Base-by-base conservation (phyloP, 345 rosid genomes). In the Salix arbutifolia region DNA sequence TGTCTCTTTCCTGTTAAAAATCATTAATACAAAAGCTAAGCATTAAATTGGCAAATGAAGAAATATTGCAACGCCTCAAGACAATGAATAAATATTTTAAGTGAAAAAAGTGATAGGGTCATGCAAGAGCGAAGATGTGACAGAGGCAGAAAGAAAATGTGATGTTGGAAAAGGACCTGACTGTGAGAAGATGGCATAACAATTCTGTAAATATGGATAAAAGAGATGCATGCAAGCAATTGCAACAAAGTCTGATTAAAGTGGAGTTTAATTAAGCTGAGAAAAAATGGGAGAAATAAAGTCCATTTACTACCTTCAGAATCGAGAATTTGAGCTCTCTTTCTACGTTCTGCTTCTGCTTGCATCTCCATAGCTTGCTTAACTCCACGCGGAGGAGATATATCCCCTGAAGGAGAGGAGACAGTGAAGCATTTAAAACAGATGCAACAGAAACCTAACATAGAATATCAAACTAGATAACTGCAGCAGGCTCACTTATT, bases 281-380 rank as follows among this genome's bases (percentile, higher is more conserved):
- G 33, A 8, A 12, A 71, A 65, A 77, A 13, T 18, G 48, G 23
- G 67, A 46, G 21, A 6, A 52, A 0, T 21, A 50, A 69, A 42
- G 28, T n/a, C 48, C 37, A 52, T 19, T 33, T 71, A 71, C 46
- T 69, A 87, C 88, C 90, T 91, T 94, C 98, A 73, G 99, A 92
- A 72, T 96, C 94, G 58, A 94, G 93, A 82, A 96, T 85, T 85
- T 89, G 97, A 76, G 98, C 97, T 85, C 98, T 88, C 86, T 84
- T 92, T 82, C 85, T 96, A 78, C 96, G 97, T 75, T 96, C 98
- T 69, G 98, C 99, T 87, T 96, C 99, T 79, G 97, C 98, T 82
- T 96, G 99, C 98, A 92, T 91, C 86, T 94, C 99, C 99, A 96
- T 96, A 78, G 99, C 99, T 76, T 77, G 88, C 82, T 90, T 87